Evolutionary conservation across 2,329 filamentous ascomycete species (phyloP).

Genomic region (Phoma herbarum): DNA sequence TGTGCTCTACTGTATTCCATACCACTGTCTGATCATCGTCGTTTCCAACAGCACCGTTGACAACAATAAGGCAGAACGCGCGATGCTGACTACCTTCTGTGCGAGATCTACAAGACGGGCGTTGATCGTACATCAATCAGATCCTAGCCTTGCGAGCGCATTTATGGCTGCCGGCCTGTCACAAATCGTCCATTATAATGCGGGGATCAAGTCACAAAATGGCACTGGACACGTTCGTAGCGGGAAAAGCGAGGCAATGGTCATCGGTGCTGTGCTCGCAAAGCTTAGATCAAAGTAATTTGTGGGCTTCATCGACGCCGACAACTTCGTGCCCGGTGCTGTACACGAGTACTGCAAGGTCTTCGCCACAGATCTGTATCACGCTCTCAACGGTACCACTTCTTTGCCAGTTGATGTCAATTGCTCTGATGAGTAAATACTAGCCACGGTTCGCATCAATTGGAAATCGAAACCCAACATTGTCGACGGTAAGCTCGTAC

Average conservation of each 20-base stretch:
- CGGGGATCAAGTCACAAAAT: too few species aligned
- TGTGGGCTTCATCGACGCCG: background rate
- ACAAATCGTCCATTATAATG: background rate
- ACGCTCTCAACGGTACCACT: background rate
- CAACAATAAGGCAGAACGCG: background rate
- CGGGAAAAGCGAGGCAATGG: background rate
- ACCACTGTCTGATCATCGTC: background rate
- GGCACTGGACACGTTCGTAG: background rate
- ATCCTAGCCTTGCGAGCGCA: background rate
- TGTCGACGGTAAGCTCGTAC: background rate
- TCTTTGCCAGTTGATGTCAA: background rate
- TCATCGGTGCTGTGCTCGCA: background rate
- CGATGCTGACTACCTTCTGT: background rate
- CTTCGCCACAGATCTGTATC: background rate
- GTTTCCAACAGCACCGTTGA: background rate
- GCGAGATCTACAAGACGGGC: background rate
- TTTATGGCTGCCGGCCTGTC: background rate
- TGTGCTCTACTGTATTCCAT: background rate
- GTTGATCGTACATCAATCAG: background rate
- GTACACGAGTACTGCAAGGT: background rate
- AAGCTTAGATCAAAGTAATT: background rate
- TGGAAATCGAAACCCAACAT: background rate
- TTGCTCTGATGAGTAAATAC: background rate
- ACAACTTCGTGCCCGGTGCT: background rate
- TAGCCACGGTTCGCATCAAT: background rate